Percentiles rank a stretch among this genome's conserved stretches.
These are phyloP conservation scores for Dalbergia cochinchinensis DNA, from an alignment of 306 rosid species.

Conservation along the genomic window DNA sequence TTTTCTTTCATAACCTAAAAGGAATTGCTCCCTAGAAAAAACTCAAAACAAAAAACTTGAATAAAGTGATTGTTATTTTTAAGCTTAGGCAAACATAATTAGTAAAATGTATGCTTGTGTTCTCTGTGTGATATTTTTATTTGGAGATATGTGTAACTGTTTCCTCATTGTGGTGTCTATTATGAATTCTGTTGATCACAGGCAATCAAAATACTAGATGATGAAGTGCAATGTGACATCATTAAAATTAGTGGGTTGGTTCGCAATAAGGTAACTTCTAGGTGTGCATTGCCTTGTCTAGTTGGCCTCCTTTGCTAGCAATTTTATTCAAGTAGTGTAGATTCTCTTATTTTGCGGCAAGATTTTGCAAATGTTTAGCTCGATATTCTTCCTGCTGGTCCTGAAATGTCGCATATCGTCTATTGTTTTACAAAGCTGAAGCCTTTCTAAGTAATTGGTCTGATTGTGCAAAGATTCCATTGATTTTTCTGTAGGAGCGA, in stretches of 20 bases:
- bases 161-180: conserved; percentile 28
- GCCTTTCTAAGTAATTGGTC: conserved; percentile 8
- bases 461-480: conserved; percentile 24
- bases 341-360: not conserved
- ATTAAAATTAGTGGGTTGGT: conserved; percentile 83
- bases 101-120: not conserved
- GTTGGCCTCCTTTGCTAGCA: not conserved
- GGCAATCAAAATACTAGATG: conserved; percentile 86
- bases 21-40: not conserved
- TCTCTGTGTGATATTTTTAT: not conserved
- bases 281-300: conserved; percentile 7
- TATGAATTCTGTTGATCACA: conserved; percentile 38
- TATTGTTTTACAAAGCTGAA: not conserved
- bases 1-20: not conserved
- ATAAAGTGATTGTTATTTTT: not conserved
- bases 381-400: not conserved
- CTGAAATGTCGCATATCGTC: not conserved
- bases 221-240: conserved; percentile 87
- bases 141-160: conserved; percentile 9
- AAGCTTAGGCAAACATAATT: not conserved
- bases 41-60: not conserved
- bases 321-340: not conserved
- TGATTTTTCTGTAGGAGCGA: conserved; percentile 69
- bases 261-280: conserved; percentile 70
- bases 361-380: not conserved